These are phyloP conservation scores for Mucor velutinosus DNA, from an alignment of 371 early-diverging fungal species.

Conservation along the genomic window DNA sequence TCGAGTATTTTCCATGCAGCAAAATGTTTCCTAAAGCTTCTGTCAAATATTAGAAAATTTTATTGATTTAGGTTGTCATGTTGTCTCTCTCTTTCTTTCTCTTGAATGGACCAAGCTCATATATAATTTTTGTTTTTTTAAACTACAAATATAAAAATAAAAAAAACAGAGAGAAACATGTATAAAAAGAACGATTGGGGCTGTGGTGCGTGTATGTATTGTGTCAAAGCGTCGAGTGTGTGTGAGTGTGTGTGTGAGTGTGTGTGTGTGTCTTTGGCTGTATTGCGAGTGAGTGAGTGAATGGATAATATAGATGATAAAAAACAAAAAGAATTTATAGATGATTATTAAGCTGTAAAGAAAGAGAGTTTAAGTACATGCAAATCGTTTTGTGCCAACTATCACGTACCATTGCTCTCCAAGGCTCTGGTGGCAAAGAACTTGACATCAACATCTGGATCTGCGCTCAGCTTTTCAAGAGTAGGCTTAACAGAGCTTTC, in stretches of 20 bases:
- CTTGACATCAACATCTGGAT: constrained; percentile 92
- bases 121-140: constrained; percentile 5
- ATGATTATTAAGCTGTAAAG: not conserved
- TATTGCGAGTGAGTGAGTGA: not conserved
- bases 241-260: not conserved
- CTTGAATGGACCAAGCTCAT: not conserved
- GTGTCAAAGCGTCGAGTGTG: not conserved
- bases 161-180: constrained; percentile 6
- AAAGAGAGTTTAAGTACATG: not conserved
- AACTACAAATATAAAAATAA: constrained; percentile 13
- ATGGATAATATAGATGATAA: not conserved
- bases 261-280: not conserved
- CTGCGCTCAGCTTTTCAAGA: constrained; percentile 82
- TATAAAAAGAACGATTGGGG: not conserved
- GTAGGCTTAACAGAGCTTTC: constrained; percentile 77
- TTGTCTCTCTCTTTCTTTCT: not conserved
- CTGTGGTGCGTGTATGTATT: not conserved
- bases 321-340: constrained; percentile 1
- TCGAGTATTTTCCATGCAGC: not conserved
- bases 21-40: constrained; percentile 1
- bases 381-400: not conserved
- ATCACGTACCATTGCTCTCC: constrained; percentile 37
- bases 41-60: not conserved
- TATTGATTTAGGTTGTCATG: not conserved
- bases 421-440: constrained; percentile 89